phyloP scores from a whole-genome alignment of 2,329 filamentous ascomycete genomes.

The Fusarium sp. region DNA sequence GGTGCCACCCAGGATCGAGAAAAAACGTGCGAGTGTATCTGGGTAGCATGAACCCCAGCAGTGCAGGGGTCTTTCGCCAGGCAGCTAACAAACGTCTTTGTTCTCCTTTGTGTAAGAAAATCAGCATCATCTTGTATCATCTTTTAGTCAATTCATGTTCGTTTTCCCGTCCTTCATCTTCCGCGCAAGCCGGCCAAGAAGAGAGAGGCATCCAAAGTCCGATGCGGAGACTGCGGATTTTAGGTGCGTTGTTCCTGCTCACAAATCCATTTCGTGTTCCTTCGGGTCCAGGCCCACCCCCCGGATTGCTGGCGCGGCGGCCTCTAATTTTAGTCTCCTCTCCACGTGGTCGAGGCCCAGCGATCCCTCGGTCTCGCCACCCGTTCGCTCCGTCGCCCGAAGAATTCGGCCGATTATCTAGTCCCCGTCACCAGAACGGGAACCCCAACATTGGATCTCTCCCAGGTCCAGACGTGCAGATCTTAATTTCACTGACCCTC shows the following conservation, averaged over 20 bases:
- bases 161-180: not conserved
- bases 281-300: not conserved
- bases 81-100: slow-evolving; percentile 3
- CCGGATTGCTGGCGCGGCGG: slow-evolving; percentile 5
- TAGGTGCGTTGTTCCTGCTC: not conserved
- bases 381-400: slow-evolving; percentile 28
- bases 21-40: not conserved
- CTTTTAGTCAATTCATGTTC: not conserved
- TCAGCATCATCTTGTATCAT: not conserved
- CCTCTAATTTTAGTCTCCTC: slow-evolving; percentile 32
- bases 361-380: slow-evolving; percentile 33
- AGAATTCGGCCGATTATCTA: slow-evolving; percentile 27
- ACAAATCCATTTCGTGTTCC: not conserved
- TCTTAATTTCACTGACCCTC: not conserved
- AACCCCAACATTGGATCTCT: not conserved
- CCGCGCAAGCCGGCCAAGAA: not conserved
- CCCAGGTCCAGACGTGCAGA: not conserved
- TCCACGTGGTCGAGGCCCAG: slow-evolving; percentile 35
- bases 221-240: not conserved
- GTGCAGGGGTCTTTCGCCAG: not conserved
- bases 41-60: slow-evolving; percentile 8
- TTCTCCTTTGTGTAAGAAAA: not conserved
- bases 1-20: not conserved
- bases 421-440: not conserved
- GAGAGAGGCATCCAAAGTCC: not conserved